Evolutionary conservation across 371 early-diverging fungal genomes (phyloP), one percentile per base, ranked within the genome.

Genomic region (Chytridium lagenaria): DNA sequence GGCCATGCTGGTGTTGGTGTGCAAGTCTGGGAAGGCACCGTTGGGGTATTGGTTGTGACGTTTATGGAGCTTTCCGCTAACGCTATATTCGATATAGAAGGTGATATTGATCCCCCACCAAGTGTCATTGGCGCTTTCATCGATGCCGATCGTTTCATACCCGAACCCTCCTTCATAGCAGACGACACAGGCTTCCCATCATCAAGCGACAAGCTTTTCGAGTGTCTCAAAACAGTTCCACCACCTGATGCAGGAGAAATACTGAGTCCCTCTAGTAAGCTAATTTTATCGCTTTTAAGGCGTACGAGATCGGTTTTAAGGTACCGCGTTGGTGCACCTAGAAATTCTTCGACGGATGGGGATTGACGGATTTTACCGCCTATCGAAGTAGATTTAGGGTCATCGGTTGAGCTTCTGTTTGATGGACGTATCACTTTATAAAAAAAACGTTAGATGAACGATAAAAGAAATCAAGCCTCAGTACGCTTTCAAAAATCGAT

Each of bases 161-260:
- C 61, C 15, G 37, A 7, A 16, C 36, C 61, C 7, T 61, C 61
- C 61, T 61, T 61, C 36, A 36, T 36, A 28, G 61, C 61, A 3
- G 61, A 61, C 23, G 69, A 67, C 19, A 49, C 23, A 15, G 67
- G 50, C 2, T 50, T 50, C 31, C 28, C 26, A 59, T 67, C 40
- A 69, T 73, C 73, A 10, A 73, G 23, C 5, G 73, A 73, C 15
- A 59, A 39, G 31, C 67, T 63, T 68, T 73, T 73, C 36, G 67
- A 68, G 61, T 73, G 73, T 10, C 68, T 67, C 26, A 30, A 61
- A 28, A 55, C 55, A 7, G 55, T 55, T 26, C 55, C 40, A 7
- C 64, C 64, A 7, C 40, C 28, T 37, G 55, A 7, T 16, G 38
- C 28, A 10, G 49, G 33, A 3, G 64, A 50, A 10, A 65, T 26